Evolutionary conservation across 2,329 filamentous ascomycete species (phyloP).

Genomic region (Balansia obtecta): DNA sequence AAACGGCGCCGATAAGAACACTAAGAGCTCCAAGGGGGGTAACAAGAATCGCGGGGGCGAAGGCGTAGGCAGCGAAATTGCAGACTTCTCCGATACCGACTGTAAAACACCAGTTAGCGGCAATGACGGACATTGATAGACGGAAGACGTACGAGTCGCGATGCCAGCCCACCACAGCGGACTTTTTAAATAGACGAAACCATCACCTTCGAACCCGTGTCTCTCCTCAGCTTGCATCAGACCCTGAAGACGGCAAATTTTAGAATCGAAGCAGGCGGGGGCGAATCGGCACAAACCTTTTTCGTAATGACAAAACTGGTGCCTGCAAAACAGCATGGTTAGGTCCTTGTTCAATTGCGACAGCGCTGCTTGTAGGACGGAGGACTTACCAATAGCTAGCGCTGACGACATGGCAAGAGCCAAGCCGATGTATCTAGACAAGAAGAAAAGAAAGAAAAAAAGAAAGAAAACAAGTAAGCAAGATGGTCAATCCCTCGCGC

Average conservation of each 20-base stretch:
- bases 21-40: slow-evolving; percentile 88
- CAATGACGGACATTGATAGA: not conserved
- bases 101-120: slow-evolving; percentile 22
- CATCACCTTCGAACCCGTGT: slow-evolving; percentile 94
- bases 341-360: slow-evolving; percentile 4
- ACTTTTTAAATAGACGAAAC: slow-evolving; percentile 85
- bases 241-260: slow-evolving; percentile 40
- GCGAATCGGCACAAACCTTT: slow-evolving; percentile 46
- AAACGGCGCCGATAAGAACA: slow-evolving; percentile 86
- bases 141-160: slow-evolving; percentile 54
- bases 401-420: slow-evolving; percentile 63
- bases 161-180: slow-evolving; percentile 98
- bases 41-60: slow-evolving; percentile 95
- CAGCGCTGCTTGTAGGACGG: not conserved
- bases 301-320: slow-evolving; percentile 99
- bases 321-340: slow-evolving; percentile 36
- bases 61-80: slow-evolving; percentile 97
- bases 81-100: slow-evolving; percentile 89
- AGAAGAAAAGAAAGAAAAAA: too few relatives aligned
- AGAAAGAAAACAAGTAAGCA: not conserved
- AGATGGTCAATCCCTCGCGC: too few relatives aligned
- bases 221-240: slow-evolving; percentile 81
- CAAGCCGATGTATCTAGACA: slow-evolving; percentile 59
- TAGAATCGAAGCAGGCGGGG: not conserved
- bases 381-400: slow-evolving; percentile 57